A percentile compares a stretch with the other conserved stretches of the same genome.
These are phyloP conservation scores for Nemania sp. DNA, from an alignment of 2,329 filamentous ascomycete genomes.

Conservation along the genomic window DNA sequence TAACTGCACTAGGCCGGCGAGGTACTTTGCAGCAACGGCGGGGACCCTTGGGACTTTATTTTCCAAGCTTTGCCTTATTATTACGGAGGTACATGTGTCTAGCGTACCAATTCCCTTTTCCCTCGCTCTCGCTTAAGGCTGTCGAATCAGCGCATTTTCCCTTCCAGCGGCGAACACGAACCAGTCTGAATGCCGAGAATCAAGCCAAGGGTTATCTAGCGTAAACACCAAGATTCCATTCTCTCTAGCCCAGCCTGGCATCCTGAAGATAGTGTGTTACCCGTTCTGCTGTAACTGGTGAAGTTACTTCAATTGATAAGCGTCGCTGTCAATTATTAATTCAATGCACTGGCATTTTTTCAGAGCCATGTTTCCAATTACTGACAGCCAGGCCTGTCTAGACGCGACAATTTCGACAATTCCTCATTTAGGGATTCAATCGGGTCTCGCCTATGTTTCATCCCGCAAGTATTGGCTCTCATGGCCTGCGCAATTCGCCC, in stretches of 20 bases:
- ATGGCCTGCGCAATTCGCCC: constrained; percentile 2
- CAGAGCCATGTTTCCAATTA: background rate
- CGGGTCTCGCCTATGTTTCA: constrained; percentile 18
- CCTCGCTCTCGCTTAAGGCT: constrained; percentile 20
- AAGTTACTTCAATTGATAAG: too few relatives aligned
- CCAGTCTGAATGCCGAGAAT: constrained; percentile 18
- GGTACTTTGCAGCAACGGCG: constrained; percentile 9
- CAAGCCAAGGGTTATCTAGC: constrained; percentile 12
- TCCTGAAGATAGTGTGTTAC: too few relatives aligned
- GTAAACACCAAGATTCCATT: constrained; percentile 2
- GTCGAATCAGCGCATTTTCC: constrained; percentile 18
- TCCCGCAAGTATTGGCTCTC: background rate
- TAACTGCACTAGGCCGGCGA: background rate
- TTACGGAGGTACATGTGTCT: too few relatives aligned
- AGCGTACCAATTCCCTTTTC: too few relatives aligned
- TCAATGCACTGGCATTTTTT: constrained; percentile 5
- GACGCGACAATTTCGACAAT: background rate
- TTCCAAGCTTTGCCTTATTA: background rate
- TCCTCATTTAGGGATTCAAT: constrained; percentile 8
- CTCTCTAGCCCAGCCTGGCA: background rate
- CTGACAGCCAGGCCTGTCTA: background rate
- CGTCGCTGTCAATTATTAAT: background rate
- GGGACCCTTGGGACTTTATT: background rate
- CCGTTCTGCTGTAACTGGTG: too few relatives aligned
- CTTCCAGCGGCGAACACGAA: constrained; percentile 23